Percentiles rank a stretch among this genome's conserved stretches.
Conservation (phyloP, 2,329 filamentous ascomycete genomes). For the Fusarium sp. region DNA sequence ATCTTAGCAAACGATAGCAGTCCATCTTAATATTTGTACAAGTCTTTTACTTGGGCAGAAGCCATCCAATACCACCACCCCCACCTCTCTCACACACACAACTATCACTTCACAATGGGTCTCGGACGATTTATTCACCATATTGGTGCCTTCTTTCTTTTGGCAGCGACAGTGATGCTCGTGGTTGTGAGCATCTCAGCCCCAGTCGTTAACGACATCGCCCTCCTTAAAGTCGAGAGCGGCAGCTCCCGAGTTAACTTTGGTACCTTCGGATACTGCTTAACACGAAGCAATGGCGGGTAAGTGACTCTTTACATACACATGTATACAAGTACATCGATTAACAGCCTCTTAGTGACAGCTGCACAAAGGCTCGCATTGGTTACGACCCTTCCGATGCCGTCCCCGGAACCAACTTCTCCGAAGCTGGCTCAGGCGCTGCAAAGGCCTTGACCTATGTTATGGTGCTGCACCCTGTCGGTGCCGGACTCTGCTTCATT, state of each 20-base stretch:
- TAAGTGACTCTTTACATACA: conserved; percentile 14
- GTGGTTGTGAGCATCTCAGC: conserved; percentile 70
- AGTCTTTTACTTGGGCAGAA: conserved; percentile 10
- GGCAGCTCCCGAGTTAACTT: conserved; percentile 60
- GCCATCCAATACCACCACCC: neutral
- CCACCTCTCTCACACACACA: conserved; percentile 2
- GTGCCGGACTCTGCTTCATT: conserved; percentile 68
- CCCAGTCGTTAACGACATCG: conserved; percentile 68
- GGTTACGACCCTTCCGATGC: conserved; percentile 68
- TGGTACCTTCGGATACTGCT: conserved; percentile 73
- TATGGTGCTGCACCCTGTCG: conserved; percentile 74
- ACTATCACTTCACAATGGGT: conserved; percentile 57
- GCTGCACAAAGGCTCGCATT: conserved; percentile 62
- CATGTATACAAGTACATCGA: neutral
- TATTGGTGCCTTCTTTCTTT: conserved; percentile 69
- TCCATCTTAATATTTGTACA: conserved; percentile 1
- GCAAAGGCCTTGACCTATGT: conserved; percentile 66
- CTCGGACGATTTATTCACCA: conserved; percentile 66
- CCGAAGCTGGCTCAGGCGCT: conserved; percentile 58
- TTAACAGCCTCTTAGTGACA: conserved; percentile 53
- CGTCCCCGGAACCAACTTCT: conserved; percentile 59
- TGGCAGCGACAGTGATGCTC: conserved; percentile 67
- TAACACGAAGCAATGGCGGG: conserved; percentile 48
- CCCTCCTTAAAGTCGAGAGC: conserved; percentile 65
- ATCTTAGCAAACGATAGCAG: conserved; percentile 9